These are phyloP conservation scores for Mucor piriformis DNA, from an alignment of 371 early-diverging fungal species.

Conservation along the genomic window DNA sequence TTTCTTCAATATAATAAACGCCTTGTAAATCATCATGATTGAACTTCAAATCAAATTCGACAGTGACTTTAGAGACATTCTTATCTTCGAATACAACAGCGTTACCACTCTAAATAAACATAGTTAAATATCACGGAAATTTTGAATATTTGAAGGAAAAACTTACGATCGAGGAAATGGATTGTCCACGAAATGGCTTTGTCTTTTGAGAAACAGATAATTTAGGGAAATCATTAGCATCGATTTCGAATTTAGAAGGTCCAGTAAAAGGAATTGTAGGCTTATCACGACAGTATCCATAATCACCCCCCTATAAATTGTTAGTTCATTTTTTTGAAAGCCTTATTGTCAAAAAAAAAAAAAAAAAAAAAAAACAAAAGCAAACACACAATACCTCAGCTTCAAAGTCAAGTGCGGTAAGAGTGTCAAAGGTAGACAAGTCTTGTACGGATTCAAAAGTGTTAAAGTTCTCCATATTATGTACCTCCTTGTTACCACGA, in stretches of 20 bases:
- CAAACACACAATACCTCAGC: background rate
- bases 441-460: background rate
- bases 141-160: background rate
- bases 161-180: background rate
- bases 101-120: background rate
- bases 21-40: slow-evolving; percentile 12
- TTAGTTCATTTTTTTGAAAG: background rate
- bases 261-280: slow-evolving; percentile 15
- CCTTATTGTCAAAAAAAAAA: too few relatives aligned
- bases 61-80: background rate
- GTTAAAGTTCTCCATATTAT: background rate
- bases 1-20: slow-evolving; percentile 11
- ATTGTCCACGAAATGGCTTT: background rate
- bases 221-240: background rate
- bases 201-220: slow-evolving; percentile 5
- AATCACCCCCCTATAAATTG: background rate
- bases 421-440: background rate
- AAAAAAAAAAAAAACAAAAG: too few relatives aligned
- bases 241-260: slow-evolving; percentile 8
- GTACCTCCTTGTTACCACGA: background rate
- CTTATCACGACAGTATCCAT: background rate
- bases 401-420: background rate
- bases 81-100: slow-evolving; percentile 1
- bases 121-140: background rate
- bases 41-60: slow-evolving; percentile 9